A percentile compares a stretch with the other conserved stretches of the same genome.
phyloP scores from a whole-genome alignment of 2,329 filamentous ascomycete species.

The Hypocrella siamensis region DNA sequence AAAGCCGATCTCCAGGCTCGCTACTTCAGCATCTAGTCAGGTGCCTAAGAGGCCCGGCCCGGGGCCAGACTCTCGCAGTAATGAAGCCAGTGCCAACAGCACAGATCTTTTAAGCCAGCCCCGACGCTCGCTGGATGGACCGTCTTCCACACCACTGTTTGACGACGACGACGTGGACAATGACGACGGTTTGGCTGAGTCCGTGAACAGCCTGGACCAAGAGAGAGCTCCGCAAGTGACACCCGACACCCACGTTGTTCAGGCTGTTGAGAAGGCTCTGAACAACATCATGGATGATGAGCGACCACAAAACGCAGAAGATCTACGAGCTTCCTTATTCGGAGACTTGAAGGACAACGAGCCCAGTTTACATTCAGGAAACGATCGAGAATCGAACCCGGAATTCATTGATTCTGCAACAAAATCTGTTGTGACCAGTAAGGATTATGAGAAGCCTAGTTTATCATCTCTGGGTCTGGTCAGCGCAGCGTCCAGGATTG shows the following conservation, averaged over 20 bases:
- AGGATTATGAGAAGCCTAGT: conserved; percentile 57
- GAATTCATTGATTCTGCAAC: conserved; percentile 43
- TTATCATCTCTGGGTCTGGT: conserved; percentile 84
- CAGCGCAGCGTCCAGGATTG: conserved; percentile 70
- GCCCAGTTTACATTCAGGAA: conserved; percentile 33
- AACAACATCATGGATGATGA: conserved; percentile 83
- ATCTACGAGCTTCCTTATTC: conserved; percentile 53
- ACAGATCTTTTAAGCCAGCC: conserved; percentile 24
- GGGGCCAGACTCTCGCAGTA: conserved; percentile 27
- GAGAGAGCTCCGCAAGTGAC: conserved; percentile 37
- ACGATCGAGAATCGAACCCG: conserved; percentile 44
- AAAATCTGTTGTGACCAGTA: conserved; percentile 13
- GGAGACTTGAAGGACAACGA: conserved; percentile 16
- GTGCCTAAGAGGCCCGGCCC: conserved; percentile 28
- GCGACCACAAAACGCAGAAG: conserved; percentile 45
- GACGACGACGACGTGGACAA: conserved; percentile 74
- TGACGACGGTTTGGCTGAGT: conserved; percentile 52
- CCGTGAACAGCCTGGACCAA: conserved; percentile 64
- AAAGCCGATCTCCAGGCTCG: conserved; percentile 23
- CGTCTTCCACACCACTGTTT: conserved; percentile 40
- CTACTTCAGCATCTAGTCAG: conserved; percentile 19
- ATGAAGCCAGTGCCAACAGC: conserved; percentile 20
- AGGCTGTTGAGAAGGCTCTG: conserved; percentile 83
- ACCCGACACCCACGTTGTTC: conserved; percentile 66
- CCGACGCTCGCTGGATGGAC: conserved; percentile 58